phyloP scores from a whole-genome alignment of 225 moss, liverwort and hornwort genomes.

The Marchantia paleacea region DNA sequence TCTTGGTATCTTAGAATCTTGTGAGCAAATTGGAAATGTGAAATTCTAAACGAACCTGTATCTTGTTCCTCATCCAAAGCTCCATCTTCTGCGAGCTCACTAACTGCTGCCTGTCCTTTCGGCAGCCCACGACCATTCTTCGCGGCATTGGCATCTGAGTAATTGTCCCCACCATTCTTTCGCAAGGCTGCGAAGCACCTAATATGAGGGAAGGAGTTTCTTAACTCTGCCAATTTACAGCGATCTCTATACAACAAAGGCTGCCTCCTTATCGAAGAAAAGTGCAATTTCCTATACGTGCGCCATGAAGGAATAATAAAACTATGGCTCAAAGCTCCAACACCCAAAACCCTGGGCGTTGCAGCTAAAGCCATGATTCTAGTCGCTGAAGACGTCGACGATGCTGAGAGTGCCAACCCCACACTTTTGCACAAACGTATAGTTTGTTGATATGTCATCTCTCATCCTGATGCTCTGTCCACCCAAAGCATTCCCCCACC shows the following conservation, averaged over 20 bases:
- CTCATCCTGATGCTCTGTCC: conserved; percentile 28
- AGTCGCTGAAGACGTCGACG: background rate
- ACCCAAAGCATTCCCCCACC: background rate
- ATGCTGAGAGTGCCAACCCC: conserved; percentile 22
- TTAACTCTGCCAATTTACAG: conserved; percentile 10
- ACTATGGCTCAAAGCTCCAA: background rate
- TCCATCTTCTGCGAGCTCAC: conserved; percentile 29
- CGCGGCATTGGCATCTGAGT: conserved; percentile 13
- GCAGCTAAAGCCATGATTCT: conserved; percentile 30
- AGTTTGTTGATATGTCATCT: conserved; percentile 31
- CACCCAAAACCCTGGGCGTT: conserved; percentile 19
- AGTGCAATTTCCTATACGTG: conserved; percentile 19
- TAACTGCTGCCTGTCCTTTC: conserved; percentile 11
- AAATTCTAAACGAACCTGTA: conserved; percentile 12
- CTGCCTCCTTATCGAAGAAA: conserved; percentile 8
- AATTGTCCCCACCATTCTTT: conserved; percentile 14
- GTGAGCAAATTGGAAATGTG: background rate
- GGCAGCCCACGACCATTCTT: conserved; percentile 16
- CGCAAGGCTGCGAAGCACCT: conserved; percentile 29
- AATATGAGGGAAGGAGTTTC: conserved; percentile 10
- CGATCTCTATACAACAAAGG: background rate
- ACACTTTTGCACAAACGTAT: conserved; percentile 17
- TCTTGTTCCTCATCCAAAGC: conserved; percentile 21
- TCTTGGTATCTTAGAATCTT: background rate
- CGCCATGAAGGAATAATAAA: conserved; percentile 11